Conservation (phyloP, 225 moss, liverwort and hornwort genomes). For the Bryum argenteum region DNA sequence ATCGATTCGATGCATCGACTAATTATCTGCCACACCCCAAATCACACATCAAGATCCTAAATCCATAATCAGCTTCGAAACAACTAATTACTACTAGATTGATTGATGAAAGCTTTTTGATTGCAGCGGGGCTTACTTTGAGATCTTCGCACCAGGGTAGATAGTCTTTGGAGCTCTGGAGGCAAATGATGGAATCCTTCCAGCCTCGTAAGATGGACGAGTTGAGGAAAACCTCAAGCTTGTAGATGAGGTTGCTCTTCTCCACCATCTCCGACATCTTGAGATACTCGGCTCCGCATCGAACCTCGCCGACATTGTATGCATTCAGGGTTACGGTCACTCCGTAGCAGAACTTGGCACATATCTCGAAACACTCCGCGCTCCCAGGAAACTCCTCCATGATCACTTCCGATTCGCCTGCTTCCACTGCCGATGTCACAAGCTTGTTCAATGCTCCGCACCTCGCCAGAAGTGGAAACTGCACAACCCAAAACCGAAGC, state of each 20-base stretch:
- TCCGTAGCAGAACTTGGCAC: conserved; percentile 89
- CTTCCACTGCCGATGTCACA: conserved; percentile 63
- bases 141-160: conserved; percentile 85
- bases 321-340: conserved; percentile 78
- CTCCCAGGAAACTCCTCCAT: conserved; percentile 76
- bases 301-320: conserved; percentile 67
- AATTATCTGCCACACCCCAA: conserved; percentile 38
- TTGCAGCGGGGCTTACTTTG: conserved; percentile 55
- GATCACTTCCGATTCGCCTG: conserved; percentile 58
- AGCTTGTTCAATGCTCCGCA: conserved; percentile 73
- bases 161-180: conserved; percentile 65
- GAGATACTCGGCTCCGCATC: conserved; percentile 83
- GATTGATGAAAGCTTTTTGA: too few relatives aligned
- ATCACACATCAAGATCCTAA: not conserved
- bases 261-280: conserved; percentile 84
- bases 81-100: too few relatives aligned
- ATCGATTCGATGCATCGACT: conserved; percentile 73
- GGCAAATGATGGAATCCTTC: conserved; percentile 88
- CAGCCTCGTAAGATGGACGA: conserved; percentile 72
- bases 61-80: too few relatives aligned
- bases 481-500: conserved; percentile 46
- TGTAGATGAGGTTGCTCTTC: conserved; percentile 85
- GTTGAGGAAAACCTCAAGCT: conserved; percentile 82
- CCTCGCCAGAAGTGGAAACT: conserved; percentile 81
- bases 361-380: conserved; percentile 64